Evolutionary conservation across 805 yeast genomes (phyloP).

Genomic region (Myxozyma melibiosi): DNA sequence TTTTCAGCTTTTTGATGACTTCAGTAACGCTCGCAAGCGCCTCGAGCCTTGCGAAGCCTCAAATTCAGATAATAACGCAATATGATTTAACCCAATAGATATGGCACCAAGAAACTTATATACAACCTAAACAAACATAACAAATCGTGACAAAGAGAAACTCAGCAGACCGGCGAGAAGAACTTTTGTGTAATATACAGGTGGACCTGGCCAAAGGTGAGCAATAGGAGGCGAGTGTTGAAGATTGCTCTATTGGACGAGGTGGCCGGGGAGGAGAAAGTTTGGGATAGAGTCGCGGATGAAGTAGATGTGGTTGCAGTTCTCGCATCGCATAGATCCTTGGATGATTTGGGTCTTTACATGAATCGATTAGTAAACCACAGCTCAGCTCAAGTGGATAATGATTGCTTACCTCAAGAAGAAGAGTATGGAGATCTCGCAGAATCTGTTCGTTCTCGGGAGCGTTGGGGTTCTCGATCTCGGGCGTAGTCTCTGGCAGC

Average conservation of each 20-base stretch:
- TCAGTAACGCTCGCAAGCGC: too few relatives aligned
- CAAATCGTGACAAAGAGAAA: too few relatives aligned
- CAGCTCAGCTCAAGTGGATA: too few relatives aligned
- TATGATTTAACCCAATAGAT: too few relatives aligned
- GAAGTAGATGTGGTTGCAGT: constrained; percentile 84
- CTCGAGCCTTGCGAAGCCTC: too few relatives aligned
- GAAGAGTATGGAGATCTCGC: constrained; percentile 72
- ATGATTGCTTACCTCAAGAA: constrained; percentile 57
- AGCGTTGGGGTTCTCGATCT: constrained; percentile 53
- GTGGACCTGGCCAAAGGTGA: neutral
- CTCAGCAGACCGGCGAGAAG: too few relatives aligned
- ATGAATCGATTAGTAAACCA: neutral
- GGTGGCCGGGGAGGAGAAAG: constrained; percentile 90
- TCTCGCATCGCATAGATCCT: constrained; percentile 85
- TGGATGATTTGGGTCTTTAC: constrained; percentile 71
- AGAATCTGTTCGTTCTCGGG: constrained; percentile 54
- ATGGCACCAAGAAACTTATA: too few relatives aligned
- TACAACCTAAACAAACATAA: too few relatives aligned
- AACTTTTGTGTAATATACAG: neutral
- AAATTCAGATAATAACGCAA: too few relatives aligned
- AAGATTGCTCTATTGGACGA: constrained; percentile 49
- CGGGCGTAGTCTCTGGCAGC: constrained; percentile 44
- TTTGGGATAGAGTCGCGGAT: constrained; percentile 94
- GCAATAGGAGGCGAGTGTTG: neutral
- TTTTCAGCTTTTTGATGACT: too few relatives aligned